Base-by-base conservation (phyloP, 208 protist genomes). In the Crithidia mellificae region DNA sequence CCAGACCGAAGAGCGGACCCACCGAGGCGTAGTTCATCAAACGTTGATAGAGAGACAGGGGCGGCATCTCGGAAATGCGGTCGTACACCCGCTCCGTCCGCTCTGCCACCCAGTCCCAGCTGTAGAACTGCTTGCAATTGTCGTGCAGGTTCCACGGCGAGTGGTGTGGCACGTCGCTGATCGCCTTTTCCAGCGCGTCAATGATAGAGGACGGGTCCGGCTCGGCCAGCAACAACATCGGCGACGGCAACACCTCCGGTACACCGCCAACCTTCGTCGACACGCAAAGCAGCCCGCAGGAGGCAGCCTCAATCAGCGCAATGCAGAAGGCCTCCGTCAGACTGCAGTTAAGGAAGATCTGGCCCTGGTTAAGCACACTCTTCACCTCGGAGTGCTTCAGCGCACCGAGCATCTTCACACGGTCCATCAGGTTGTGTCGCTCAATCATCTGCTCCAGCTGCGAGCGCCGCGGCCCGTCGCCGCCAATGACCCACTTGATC, bases 261-360 rank as follows among this genome's bases (percentile, higher is more conserved):
- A 99, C 93, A 52, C 98, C 98, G 41, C 98, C 98, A 3, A 99
- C 98, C 38, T 89, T 81, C 1, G 98, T 99, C n/a, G 90, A 97
- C 4, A 98, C 96, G 24, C 97, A 91, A 7, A 98, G 76, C 2
- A 98, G 81, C 3, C 98, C 98, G 67, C 94, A 98, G 27, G 82
- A 89, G 0, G 96, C 94, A 11, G 98, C 98, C 73, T 99, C 98
- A 25, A 99, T 91, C 54, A 99, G 97, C 0, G 98, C 98, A 71
- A 99, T 99, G 77, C 98, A 99, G 64, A 99, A 99, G 6, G 98
- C 98, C 71, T 99, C 98, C 1, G 98, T 99, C 27, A 99, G 72
- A 47, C 96, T 98, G 52, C 91, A 98, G 80, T 99, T 99, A 8
- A 99, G 70, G 80, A 99, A 99, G 32, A 99, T 98, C 71, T 99